Evolutionary conservation across 331 rosid genomes (phyloP).

Genomic region (Prunus yedoensis): DNA sequence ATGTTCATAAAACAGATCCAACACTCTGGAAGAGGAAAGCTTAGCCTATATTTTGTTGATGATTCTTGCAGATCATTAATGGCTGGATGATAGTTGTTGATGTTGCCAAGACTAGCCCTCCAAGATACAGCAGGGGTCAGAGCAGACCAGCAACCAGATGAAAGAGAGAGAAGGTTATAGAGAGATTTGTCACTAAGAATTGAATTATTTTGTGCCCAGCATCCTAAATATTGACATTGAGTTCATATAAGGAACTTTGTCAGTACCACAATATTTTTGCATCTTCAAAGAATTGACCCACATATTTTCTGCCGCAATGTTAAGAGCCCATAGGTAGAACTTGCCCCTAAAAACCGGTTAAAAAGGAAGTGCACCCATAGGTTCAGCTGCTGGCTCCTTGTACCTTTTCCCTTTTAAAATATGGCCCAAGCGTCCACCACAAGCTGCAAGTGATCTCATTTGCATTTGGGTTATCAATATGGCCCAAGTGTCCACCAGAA

Average conservation of each 20-base stretch:
- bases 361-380: no score
- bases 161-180: constrained; percentile 9
- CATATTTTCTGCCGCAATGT: no score
- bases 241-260: neutral
- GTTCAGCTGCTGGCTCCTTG: no score
- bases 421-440: no score
- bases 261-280: neutral
- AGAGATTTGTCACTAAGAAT: neutral
- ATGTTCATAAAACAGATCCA: neutral
- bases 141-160: constrained; percentile 31
- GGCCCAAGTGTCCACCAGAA: no score
- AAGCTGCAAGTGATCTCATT: no score
- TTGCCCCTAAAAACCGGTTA: no score
- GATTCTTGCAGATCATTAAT: constrained; percentile 53
- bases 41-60: neutral
- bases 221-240: neutral
- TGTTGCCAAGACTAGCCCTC: constrained; percentile 62
- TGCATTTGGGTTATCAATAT: no score
- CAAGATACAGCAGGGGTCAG: constrained; percentile 38
- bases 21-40: neutral
- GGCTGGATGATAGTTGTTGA: constrained; percentile 98
- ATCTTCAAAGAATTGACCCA: no score
- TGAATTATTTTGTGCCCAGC: neutral
- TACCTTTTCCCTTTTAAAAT: no score
- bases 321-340: no score